A percentile compares a stretch with the other conserved stretches of the same genome.
Conservation (phyloP, 2,329 filamentous ascomycete species). For the Coniochaeta sp. region DNA sequence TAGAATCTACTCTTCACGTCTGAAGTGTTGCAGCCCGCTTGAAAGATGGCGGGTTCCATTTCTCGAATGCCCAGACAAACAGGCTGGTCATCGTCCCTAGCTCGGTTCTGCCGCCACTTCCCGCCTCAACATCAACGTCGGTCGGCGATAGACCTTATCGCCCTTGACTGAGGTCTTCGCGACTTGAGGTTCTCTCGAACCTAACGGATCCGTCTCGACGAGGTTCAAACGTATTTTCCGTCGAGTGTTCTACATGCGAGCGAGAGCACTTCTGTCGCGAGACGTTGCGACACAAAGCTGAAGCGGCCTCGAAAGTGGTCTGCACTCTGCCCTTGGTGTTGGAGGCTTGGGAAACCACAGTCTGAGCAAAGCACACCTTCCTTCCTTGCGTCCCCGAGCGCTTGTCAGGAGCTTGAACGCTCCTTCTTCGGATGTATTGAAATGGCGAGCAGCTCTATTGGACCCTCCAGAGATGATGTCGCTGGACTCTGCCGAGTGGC, state of each 20-base stretch:
- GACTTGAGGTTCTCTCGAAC: too few species aligned
- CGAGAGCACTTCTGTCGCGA: too few species aligned
- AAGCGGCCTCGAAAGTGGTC: too few species aligned
- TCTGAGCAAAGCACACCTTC: too few species aligned
- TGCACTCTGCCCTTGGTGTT: too few species aligned
- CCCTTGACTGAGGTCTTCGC: background rate
- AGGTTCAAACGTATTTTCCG: too few species aligned
- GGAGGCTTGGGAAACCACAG: too few species aligned
- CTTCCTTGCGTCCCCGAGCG: too few species aligned
- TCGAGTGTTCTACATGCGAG: too few species aligned
- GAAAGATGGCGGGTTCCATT: background rate
- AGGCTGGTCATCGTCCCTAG: background rate
- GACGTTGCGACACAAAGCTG: too few species aligned
- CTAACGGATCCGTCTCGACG: too few species aligned
- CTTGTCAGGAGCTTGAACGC: too few species aligned
- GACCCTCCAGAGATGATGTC: constrained; percentile 29
- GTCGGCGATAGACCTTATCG: background rate
- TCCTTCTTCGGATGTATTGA: background rate
- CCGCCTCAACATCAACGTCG: background rate
- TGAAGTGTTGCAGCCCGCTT: background rate
- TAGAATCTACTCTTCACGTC: background rate
- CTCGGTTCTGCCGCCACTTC: background rate
- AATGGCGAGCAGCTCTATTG: background rate
- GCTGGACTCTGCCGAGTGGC: constrained; percentile 36
- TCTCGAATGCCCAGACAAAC: background rate